Percentiles rank a stretch among this genome's conserved stretches.
These are phyloP conservation scores for Torulaspora globosa DNA, from an alignment of 1,139 yeast species.

Conservation along the genomic window DNA sequence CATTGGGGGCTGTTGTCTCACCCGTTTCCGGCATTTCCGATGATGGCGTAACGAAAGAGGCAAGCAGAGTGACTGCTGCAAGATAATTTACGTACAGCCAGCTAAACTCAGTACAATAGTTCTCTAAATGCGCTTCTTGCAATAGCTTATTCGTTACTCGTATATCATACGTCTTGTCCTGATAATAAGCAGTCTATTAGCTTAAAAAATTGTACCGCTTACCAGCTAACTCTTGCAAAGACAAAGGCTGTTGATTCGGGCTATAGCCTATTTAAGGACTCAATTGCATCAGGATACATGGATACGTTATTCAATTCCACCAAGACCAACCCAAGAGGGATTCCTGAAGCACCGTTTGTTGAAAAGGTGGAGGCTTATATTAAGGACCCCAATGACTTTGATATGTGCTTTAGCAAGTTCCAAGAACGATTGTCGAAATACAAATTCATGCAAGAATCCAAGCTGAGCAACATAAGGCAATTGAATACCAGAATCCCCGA, in stretches of 20 bases:
- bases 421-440: constrained; percentile 78
- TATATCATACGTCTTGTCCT: not conserved
- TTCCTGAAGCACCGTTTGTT: constrained; percentile 94
- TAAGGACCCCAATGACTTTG: constrained; percentile 67
- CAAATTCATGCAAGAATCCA: constrained; percentile 82
- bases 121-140: not conserved
- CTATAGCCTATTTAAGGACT: not conserved
- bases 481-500: constrained; percentile 81
- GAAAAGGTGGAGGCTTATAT: constrained; percentile 76
- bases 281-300: constrained; percentile 17
- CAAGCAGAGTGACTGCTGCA: no score
- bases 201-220: not conserved
- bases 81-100: not conserved
- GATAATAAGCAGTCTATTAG: not conserved
- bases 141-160: not conserved
- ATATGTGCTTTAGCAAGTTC: constrained; percentile 60
- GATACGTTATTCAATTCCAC: constrained; percentile 35
- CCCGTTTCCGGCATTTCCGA: no score
- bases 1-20: not conserved
- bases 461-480: constrained; percentile 62
- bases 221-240: not conserved
- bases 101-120: not conserved
- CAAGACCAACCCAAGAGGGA: constrained; percentile 77
- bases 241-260: not conserved
- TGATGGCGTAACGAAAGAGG: no score